Base-by-base conservation (phyloP, 768 basidiomycete species). In the Tricholoma sp. region DNA sequence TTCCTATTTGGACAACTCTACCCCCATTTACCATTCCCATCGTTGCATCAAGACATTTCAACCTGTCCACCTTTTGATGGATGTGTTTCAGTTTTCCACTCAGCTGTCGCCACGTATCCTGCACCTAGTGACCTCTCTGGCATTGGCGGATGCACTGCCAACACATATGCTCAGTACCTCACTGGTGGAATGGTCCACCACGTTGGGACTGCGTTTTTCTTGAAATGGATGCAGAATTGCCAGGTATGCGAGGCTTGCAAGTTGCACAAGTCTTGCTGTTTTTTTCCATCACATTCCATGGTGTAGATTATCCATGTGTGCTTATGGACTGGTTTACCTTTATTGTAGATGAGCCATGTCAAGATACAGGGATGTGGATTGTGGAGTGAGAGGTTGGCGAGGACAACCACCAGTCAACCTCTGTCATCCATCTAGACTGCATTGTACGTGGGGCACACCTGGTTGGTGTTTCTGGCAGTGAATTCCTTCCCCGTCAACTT, bases 391-490 rank as follows among this genome's bases (percentile, higher is more conserved):
- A 64, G 21, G 27, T 58, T 8, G 55, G 60, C 43, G 19, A 47
- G 9, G 24, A 50, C 19, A 52, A 56, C 3, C 32, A 35, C 9
- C 63, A 37, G 11, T 41, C 58, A 14, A 41, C 57, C 27, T 56
- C 58, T 6, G 62, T 72, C 6, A 59, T 67, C 16, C 69, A 72
- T 32, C 14, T 74, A 0, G 68, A 75, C 21, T 35, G 62, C 8
- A 60, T 74, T 22, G 46, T 72, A 19, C 61, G 68, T 12, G 64
- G 63, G 46, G 69, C 64, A 9, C 71, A 73, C 55, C 58, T 75
- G 0, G 62, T 73, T 9, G 63, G 64, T 16, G 57, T 70, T 10
- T 73, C 59, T 61, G 70, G 67, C 7, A 35, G 55, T 8, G 39
- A 31, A 0, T 50, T 50, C 47, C 43, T 74, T 12, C 66, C 68